phyloP scores from a whole-genome alignment of 164 flowering plant genomes.

The Macadamia tetraphylla region DNA sequence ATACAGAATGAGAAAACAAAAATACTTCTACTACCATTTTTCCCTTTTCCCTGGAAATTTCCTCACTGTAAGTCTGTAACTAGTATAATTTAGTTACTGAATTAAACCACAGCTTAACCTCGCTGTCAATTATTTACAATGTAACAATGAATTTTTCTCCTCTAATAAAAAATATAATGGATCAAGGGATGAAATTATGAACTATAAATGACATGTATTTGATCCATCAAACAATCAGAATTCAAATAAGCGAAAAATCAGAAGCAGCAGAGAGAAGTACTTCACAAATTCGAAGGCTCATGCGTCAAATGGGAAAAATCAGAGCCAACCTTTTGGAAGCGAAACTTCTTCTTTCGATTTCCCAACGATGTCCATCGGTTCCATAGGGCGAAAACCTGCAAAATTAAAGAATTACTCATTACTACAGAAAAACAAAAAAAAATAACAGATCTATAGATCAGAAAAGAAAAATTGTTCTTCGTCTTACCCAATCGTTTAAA shows the following conservation, averaged over 20 bases:
- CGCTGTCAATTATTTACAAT: neutral
- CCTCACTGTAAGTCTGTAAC: neutral
- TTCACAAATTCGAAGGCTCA: too few relatives aligned
- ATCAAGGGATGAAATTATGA: neutral
- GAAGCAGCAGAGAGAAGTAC: too few relatives aligned
- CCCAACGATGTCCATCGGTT: conserved; percentile 95
- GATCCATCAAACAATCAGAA: too few relatives aligned
- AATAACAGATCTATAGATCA: neutral
- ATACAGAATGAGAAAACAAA: too few relatives aligned
- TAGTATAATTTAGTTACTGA: neutral
- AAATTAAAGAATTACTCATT: conserved; percentile 2
- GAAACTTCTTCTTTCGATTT: conserved; percentile 94
- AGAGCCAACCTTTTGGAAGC: conserved; percentile 80
- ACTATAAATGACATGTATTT: neutral
- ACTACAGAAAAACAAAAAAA: neutral
- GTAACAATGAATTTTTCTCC: neutral
- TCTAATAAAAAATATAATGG: neutral
- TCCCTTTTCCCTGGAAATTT: neutral
- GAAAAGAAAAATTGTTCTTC: neutral
- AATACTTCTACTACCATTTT: neutral
- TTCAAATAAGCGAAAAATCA: too few relatives aligned
- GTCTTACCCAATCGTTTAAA: neutral
- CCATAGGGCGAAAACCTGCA: conserved; percentile 43
- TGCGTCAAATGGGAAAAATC: neutral
- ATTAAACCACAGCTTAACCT: neutral